A percentile compares a stretch with the other conserved stretches of the same genome.
These are phyloP conservation scores for Terana coerulea DNA, from an alignment of 768 basidiomycete species.

Conservation along the genomic window DNA sequence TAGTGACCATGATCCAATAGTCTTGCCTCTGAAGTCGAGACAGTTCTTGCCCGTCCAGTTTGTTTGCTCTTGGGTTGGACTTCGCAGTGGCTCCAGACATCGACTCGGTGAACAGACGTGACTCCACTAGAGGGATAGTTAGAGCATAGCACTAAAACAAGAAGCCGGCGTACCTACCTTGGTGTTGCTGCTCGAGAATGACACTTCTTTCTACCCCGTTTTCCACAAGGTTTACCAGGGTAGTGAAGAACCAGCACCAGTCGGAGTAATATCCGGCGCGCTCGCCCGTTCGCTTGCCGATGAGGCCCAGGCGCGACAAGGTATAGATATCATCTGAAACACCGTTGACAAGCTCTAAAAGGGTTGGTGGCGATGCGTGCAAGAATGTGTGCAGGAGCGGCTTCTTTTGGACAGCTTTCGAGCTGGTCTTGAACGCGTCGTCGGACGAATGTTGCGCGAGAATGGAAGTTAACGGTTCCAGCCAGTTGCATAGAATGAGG, in stretches of 20 bases:
- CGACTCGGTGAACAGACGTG: slow-evolving; percentile 69
- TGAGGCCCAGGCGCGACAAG: slow-evolving; percentile 65
- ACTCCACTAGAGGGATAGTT: slow-evolving; percentile 52
- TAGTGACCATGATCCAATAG: slow-evolving; percentile 70
- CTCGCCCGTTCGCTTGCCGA: slow-evolving; percentile 60
- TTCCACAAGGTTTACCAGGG: slow-evolving; percentile 77
- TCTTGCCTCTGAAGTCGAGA: slow-evolving; percentile 62
- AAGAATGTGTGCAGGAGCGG: slow-evolving; percentile 73
- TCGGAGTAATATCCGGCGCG: slow-evolving; percentile 74
- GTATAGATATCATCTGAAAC: slow-evolving; percentile 78
- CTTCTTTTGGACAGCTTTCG: slow-evolving; percentile 29
- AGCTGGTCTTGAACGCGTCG: slow-evolving; percentile 54
- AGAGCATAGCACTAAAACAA: too few relatives aligned
- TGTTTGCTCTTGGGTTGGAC: slow-evolving; percentile 53
- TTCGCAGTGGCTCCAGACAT: slow-evolving; percentile 68
- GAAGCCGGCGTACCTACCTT: slow-evolving; percentile 41
- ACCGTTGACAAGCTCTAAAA: slow-evolving; percentile 73
- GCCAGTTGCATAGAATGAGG: slow-evolving; percentile 82
- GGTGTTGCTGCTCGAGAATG: slow-evolving; percentile 55
- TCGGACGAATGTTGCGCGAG: slow-evolving; percentile 67
- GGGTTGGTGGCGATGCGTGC: slow-evolving; percentile 77
- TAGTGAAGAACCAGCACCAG: slow-evolving; percentile 84
- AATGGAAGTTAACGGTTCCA: slow-evolving; percentile 68
- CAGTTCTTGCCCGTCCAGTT: slow-evolving; percentile 69
- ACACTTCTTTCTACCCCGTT: slow-evolving; percentile 77